phyloP scores from a whole-genome alignment of 2,329 filamentous ascomycete species.

The Trichophyton verrucosum region DNA sequence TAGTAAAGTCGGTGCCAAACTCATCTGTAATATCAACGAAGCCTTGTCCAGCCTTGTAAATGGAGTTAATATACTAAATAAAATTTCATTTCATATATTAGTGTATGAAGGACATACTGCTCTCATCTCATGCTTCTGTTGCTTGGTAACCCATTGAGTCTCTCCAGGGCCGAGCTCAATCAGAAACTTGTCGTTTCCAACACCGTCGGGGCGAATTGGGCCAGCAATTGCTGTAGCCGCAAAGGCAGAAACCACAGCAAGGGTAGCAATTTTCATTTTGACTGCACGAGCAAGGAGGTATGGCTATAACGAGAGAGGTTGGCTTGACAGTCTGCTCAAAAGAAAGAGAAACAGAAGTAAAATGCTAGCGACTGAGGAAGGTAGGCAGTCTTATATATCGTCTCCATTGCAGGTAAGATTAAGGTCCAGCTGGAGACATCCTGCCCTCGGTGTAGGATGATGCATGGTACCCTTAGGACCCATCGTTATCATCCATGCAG shows the following conservation, averaged over 20 bases:
- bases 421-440: neutral
- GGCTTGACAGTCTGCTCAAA: neutral
- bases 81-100: neutral
- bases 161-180: slow-evolving; percentile 77
- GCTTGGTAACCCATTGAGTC: slow-evolving; percentile 78
- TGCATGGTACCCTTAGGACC: neutral
- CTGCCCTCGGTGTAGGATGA: neutral
- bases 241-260: neutral
- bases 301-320: neutral
- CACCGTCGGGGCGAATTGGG: neutral
- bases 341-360: neutral
- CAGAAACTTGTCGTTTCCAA: slow-evolving; percentile 44
- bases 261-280: neutral
- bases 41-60: slow-evolving; percentile 28
- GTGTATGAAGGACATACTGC: neutral
- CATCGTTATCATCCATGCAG: neutral
- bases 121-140: slow-evolving; percentile 86
- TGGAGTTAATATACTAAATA: neutral
- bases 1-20: slow-evolving; percentile 43
- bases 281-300: neutral
- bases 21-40: slow-evolving; percentile 90
- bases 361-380: neutral
- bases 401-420: neutral
- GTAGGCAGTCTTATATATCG: neutral
- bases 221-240: neutral